Evolutionary conservation across 768 basidiomycete genomes (phyloP), one percentile per base, ranked within the genome.

Genomic region (Boletus rubroflammeus): DNA sequence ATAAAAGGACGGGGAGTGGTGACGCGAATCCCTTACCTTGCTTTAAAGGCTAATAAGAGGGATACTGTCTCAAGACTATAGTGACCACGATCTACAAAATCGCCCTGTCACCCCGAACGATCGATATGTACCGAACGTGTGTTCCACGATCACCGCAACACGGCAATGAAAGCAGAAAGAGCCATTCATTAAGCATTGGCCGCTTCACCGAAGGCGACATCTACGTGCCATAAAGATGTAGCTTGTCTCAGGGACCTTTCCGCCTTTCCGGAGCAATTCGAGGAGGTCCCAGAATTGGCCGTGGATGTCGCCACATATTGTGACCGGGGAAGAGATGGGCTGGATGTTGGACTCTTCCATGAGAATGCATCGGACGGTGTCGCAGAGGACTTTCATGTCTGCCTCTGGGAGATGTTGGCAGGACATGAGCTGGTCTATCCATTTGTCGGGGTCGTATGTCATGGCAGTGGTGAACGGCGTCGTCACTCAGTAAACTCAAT

Each of bases 271-370:
- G 62, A 97, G 76, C 47, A 99, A 74, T 73, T 99, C 94, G 32
- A 96, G 78, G 44, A 98, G 76, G 67, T 98, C 96, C 88, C 93
- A 98, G 73, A 97, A 97, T 69, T 98, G 96, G 25, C 95, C 95
- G 64, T 98, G 95, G 48, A 98, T 96, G 67, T 98, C 95, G 29
- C 95, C 95, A 66, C 90, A 92, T 60, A 93, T 88, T 29, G 96
- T 98, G 35, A 98, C 96, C 1, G 96, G 96, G 59, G 84, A 90
- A 32, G 90, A 90, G 50, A 99, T 92, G 31, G 95, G 95, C 67
- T 98, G 94, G 53, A 98, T 95, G 68, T 98, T 99, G 51, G 89
- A 93, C 70, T 99, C 96, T 70, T 99, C 96, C 69, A 98, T 86
- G 35, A 97, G 81, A 45, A 95, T 86, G 45, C 86, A 81, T 47